phyloP scores from a whole-genome alignment of 345 rosid genomes.

The Passiflora organensis region DNA sequence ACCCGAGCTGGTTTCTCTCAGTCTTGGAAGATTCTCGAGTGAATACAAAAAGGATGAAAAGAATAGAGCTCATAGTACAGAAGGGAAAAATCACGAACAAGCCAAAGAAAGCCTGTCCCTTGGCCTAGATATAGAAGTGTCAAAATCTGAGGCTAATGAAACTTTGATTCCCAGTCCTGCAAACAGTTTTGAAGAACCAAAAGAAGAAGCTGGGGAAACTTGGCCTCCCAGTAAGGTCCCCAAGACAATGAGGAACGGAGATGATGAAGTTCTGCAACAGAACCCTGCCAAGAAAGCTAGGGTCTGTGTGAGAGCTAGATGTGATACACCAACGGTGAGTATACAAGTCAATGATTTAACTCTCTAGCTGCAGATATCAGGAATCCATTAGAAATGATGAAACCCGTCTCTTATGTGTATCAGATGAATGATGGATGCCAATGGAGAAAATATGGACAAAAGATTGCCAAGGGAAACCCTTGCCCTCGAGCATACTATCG shows the following conservation, averaged over 20 bases:
- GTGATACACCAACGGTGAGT: constrained; percentile 82
- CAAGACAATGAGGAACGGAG: constrained; percentile 41
- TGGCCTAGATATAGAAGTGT: constrained; percentile 47
- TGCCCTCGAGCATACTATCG: constrained; percentile 97
- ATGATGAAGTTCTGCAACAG: constrained; percentile 51
- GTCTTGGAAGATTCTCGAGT: constrained; percentile 53
- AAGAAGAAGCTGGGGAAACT: constrained; percentile 40
- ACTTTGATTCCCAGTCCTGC: constrained; percentile 23
- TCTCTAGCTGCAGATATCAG: not conserved
- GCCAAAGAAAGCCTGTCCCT: constrained; percentile 31
- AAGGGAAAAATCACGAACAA: constrained; percentile 19
- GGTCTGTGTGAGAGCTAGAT: constrained; percentile 85
- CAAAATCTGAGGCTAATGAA: constrained; percentile 18
- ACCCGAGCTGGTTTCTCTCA: constrained; percentile 59
- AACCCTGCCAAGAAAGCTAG: constrained; percentile 69
- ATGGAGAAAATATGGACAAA: constrained; percentile 97
- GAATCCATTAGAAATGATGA: not conserved
- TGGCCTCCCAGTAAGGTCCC: constrained; percentile 34
- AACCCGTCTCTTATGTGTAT: not conserved
- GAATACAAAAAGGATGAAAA: constrained; percentile 31
- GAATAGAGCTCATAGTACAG: constrained; percentile 19
- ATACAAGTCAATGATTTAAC: not conserved
- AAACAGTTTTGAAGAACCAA: constrained; percentile 32
- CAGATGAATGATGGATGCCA: constrained; percentile 97
- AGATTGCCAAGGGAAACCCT: constrained; percentile 88